Base-by-base conservation (phyloP, 805 yeast species). In the Zygotorulaspora sp. region DNA sequence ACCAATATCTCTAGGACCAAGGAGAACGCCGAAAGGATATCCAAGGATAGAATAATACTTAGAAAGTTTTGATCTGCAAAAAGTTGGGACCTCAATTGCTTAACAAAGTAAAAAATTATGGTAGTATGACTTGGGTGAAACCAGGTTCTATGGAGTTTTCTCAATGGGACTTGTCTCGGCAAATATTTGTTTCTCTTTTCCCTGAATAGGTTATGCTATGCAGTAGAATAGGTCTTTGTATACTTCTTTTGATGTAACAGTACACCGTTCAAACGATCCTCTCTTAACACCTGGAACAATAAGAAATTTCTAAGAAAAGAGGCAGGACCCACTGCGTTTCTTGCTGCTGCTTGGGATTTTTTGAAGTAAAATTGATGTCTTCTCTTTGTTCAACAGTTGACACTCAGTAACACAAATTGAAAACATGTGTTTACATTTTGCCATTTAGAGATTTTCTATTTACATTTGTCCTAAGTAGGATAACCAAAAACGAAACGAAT, bases 101-200 rank as follows among this genome's bases (percentile, higher is more conserved):
- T 14, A 37, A 37, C 24, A 21, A 32, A 32, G 30, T 32, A 20
- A 27, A 38, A 38, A 38, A 19, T 21, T 23, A 18, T 21, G 34
- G 7, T 32, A 33, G 35, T 17, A 14, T 9, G 14, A 26, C 14
- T 12, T 14, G 14, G 14, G 17, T 5, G 17, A 26, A 14, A 14
- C 30, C 8, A 14, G 14, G 9, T 26, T 12, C 17, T 26, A 14
- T 26, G 15, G 30, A 14, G 14, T 14, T 4, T 26, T n/a, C 15
- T 6, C 19, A 14, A 20, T 20, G 28, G 16, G n/a, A n/a, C n/a
- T n/a, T n/a, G 14, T 26, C 15, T 26, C 28, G 31, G 30, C 27
- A 30, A 33, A 33, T 16, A 25, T 29, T 43, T 48, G 47, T 48
- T 48, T 41, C 46, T 38, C 38, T 48, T 48, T 48, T 45, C 49